phyloP scores from a whole-genome alignment of 1,284 basidiomycete species.

The Mycena sp. region DNA sequence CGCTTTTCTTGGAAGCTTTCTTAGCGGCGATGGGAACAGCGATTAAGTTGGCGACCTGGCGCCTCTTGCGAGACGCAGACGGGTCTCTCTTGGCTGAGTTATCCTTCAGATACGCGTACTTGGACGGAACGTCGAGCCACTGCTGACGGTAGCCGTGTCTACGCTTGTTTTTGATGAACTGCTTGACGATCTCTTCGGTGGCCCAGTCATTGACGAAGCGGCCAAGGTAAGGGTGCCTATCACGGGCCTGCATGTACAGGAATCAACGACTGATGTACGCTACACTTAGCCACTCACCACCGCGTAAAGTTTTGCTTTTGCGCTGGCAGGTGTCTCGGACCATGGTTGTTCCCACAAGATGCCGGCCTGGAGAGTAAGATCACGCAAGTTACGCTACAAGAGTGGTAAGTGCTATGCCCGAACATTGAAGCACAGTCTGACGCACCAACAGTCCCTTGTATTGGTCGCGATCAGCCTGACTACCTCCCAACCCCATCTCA shows the following conservation, averaged over 20 bases:
- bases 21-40: background rate
- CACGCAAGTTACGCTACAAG: constrained; percentile 22
- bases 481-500: constrained; percentile 9
- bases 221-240: constrained; percentile 24
- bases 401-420: background rate
- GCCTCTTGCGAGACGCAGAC: constrained; percentile 12
- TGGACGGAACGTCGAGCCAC: constrained; percentile 8
- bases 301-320: constrained; percentile 22
- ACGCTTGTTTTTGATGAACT: constrained; percentile 30
- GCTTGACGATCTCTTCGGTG: constrained; percentile 30
- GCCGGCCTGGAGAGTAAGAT: constrained; percentile 10
- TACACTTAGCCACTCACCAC: constrained; percentile 23
- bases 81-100: constrained; percentile 24
- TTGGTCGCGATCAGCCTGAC: background rate
- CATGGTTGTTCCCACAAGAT: constrained; percentile 20
- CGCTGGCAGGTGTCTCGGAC: constrained; percentile 5
- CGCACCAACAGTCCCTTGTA: background rate
- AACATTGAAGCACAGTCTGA: background rate
- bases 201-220: constrained; percentile 35
- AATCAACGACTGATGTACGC: background rate
- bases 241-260: constrained; percentile 14
- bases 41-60: too few relatives aligned
- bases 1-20: background rate
- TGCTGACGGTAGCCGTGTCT: constrained; percentile 7
- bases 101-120: constrained; percentile 17